A percentile compares a stretch with the other conserved stretches of the same genome.
Conservation (phyloP, 805 yeast genomes). For the Cyberlindnera japonica region DNA sequence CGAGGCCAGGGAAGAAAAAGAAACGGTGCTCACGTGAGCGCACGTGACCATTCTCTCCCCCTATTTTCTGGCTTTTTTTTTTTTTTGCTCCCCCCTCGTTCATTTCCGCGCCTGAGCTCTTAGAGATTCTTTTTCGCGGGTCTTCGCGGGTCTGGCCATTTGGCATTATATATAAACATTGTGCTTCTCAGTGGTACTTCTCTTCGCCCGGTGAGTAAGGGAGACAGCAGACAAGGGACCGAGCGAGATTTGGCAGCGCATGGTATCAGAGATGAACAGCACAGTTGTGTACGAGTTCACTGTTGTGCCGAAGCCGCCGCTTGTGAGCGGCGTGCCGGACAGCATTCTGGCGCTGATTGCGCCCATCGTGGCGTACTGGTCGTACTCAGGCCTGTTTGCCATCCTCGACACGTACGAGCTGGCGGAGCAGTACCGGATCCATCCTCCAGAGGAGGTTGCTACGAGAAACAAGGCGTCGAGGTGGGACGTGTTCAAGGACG, state of each 20-base stretch:
- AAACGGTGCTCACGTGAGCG: too few species aligned
- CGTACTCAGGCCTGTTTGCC: slow-evolving; percentile 68
- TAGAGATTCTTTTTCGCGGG: too few species aligned
- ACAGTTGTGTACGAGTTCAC: slow-evolving; percentile 14
- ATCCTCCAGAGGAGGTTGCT: slow-evolving; percentile 82
- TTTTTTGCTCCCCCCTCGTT: too few species aligned
- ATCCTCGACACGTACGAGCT: slow-evolving; percentile 68
- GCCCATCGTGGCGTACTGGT: slow-evolving; percentile 87
- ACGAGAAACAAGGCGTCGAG: slow-evolving; percentile 72
- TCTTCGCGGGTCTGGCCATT: too few species aligned
- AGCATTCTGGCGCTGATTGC: slow-evolving; percentile 63
- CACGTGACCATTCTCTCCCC: too few species aligned
- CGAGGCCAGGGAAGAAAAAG: too few species aligned
- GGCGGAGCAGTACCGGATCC: slow-evolving; percentile 83
- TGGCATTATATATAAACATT: too few species aligned
- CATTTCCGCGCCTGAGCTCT: too few species aligned
- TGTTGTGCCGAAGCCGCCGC: slow-evolving; percentile 32
- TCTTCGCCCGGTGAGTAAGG: too few species aligned
- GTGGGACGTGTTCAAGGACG: slow-evolving; percentile 73
- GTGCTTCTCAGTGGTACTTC: too few species aligned
- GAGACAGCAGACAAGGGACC: slow-evolving; percentile 2
- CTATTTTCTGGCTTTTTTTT: too few species aligned
- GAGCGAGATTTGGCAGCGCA: background rate
- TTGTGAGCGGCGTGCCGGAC: slow-evolving; percentile 65
- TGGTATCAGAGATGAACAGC: background rate